phyloP scores from a whole-genome alignment of 441 rosid genomes.

The Syzygium syzygioides region DNA sequence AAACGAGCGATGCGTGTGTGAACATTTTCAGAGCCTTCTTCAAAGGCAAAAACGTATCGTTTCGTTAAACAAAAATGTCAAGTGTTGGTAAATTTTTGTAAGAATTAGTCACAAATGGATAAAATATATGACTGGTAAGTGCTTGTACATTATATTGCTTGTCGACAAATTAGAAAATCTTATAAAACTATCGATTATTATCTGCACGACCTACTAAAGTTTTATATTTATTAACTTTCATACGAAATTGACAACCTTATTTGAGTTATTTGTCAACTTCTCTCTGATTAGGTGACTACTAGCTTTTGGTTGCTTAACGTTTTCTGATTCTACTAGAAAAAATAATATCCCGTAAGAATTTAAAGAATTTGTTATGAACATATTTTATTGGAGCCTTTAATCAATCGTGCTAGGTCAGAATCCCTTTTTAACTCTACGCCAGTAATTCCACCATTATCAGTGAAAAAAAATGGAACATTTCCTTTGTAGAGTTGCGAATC shows the following conservation, averaged over 20 bases:
- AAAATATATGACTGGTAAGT: background rate
- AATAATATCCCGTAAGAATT: too few species aligned
- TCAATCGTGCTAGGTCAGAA: too few species aligned
- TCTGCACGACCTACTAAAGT: background rate
- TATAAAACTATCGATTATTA: background rate
- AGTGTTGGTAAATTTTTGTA: background rate
- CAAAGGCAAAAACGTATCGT: background rate
- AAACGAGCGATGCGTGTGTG: background rate
- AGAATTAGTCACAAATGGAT: background rate
- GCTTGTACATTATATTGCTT: background rate
- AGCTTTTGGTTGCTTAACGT: background rate
- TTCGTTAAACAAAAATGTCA: background rate
- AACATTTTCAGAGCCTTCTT: background rate
- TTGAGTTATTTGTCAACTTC: background rate
- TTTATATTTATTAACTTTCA: background rate
- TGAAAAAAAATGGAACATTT: too few species aligned
- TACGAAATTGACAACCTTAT: background rate
- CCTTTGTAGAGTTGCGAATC: background rate
- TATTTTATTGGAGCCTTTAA: too few species aligned
- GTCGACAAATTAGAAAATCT: background rate
- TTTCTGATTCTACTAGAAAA: too few species aligned
- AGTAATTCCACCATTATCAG: too few species aligned
- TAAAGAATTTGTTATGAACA: too few species aligned
- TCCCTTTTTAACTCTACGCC: too few species aligned
- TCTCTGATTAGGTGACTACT: background rate